Percentiles rank a stretch among this genome's conserved stretches.
phyloP scores from a whole-genome alignment of 1,139 yeast species.

The Yamadazyma diospyri region DNA sequence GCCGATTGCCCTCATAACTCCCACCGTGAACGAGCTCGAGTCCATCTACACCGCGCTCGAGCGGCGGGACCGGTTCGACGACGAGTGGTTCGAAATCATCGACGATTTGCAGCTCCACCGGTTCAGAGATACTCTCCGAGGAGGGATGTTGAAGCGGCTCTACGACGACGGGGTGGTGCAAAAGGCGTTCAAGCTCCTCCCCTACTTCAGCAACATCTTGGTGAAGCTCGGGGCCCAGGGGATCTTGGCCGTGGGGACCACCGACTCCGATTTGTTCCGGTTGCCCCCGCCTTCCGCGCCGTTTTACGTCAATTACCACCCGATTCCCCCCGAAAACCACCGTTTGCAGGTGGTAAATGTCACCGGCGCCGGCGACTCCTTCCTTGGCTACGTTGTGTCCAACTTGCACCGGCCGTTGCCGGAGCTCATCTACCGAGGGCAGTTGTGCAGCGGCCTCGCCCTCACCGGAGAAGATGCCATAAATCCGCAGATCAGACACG shows the following conservation, averaged over 20 bases:
- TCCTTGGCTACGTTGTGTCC: constrained; percentile 49
- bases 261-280: constrained; percentile 4
- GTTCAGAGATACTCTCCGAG: constrained; percentile 40
- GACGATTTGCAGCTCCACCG: constrained; percentile 54
- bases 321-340: constrained; percentile 39
- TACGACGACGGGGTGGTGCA: constrained; percentile 56
- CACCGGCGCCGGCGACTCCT: constrained; percentile 75
- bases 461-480: constrained; percentile 31
- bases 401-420: constrained; percentile 17
- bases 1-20: constrained; percentile 50
- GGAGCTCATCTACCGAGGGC: constrained; percentile 44
- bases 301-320: constrained; percentile 54
- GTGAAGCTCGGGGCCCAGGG: constrained; percentile 72
- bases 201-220: constrained; percentile 65
- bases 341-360: constrained; percentile 43
- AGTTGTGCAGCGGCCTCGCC: constrained; percentile 52
- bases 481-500: constrained; percentile 15
- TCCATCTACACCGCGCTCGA: constrained; percentile 51
- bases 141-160: constrained; percentile 10
- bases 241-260: constrained; percentile 39
- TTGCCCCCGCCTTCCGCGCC: constrained; percentile 19
- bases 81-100: constrained; percentile 70
- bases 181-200: constrained; percentile 66
- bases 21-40: constrained; percentile 62
- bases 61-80: constrained; percentile 49